Evolutionary conservation across 345 rosid species (phyloP), one percentile per base, ranked within the genome.

Genomic region (Eucalyptus sp.): DNA sequence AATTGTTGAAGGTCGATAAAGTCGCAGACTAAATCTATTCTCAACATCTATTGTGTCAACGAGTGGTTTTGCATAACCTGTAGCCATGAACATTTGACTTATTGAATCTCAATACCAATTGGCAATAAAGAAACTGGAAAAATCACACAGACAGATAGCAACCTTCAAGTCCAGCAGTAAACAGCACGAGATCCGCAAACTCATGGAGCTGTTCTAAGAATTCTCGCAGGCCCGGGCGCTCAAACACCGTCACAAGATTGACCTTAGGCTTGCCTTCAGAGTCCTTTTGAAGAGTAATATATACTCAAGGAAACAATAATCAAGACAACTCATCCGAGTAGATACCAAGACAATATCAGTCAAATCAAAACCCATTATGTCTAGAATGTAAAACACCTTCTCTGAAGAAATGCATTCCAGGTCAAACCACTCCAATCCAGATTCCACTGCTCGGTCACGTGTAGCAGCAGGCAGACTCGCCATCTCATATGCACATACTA

Each of bases 151-250:
- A 80, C 80, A 56, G 84, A 76, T 87, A 68, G 88, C 90, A 91
- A 98, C 99, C 99, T 98, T 98, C 99, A 76, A 95, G 96, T 85
- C 98, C 99, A 90, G 99, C 99, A 11, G 99, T 98, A 89, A 98
- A 98, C 49, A 98, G 92, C 88, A 96, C 92, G 89, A 97, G 99
- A 88, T 98, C 97, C 2, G 98, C 96, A 91, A 96, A 98, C 88
- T 94, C 92, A 89, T 95, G 94, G 37, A 97, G 93, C 90, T 94
- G 89, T 88, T 94, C 93, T 18, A 98, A 92, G 90, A 98, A 98
- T 80, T 96, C 97, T n/a, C 91, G 93, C 91, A 98, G 90, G 48
- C 99, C 99, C 10, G 98, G 99, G 90, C 99, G 97, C 92, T 98
- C 99, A 91, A 96, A 96, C 90, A 97, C 99, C 3, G 98, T 96